A percentile compares a stretch with the other conserved stretches of the same genome.
phyloP scores from a whole-genome alignment of 2,329 filamentous ascomycete genomes.

The Epichloe gansuensis region DNA sequence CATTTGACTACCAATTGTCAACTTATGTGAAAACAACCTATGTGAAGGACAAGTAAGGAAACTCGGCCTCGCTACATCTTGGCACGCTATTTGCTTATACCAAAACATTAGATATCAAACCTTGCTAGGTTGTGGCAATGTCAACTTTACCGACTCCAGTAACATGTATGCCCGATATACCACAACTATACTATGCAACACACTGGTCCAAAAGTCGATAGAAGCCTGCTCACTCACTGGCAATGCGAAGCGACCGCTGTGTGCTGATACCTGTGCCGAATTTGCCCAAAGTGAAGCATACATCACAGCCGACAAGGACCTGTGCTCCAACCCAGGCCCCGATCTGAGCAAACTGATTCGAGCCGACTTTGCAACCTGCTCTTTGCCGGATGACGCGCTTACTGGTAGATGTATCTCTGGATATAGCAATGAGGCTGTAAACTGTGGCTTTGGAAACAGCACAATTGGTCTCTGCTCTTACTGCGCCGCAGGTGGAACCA shows the following conservation, averaged over 20 bases:
- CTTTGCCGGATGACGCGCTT: conserved; percentile 68
- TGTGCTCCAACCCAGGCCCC: conserved; percentile 56
- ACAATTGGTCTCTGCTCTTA: conserved; percentile 74
- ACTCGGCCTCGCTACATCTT: neutral
- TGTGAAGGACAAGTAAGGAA: conserved; percentile 58
- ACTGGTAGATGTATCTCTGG: conserved; percentile 65
- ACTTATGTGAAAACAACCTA: conserved; percentile 65
- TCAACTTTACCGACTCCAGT: conserved; percentile 68
- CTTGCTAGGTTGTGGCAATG: conserved; percentile 65
- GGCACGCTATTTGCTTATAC: neutral
- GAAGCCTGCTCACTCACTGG: conserved; percentile 52
- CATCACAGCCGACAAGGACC: conserved; percentile 58
- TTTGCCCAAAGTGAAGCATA: conserved; percentile 82
- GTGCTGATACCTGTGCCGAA: conserved; percentile 78
- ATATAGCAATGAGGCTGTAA: conserved; percentile 65
- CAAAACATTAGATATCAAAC: conserved; percentile 55
- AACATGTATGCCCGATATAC: conserved; percentile 89
- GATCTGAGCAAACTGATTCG: conserved; percentile 68
- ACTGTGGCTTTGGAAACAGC: conserved; percentile 73
- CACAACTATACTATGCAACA: conserved; percentile 83
- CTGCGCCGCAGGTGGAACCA: conserved; percentile 70
- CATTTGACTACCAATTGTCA: conserved; percentile 66
- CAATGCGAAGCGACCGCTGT: conserved; percentile 61
- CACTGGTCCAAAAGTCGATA: conserved; percentile 83
- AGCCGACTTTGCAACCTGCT: conserved; percentile 85